Percentiles rank a stretch among this genome's conserved stretches.
Conservation (phyloP, 2,329 filamentous ascomycete species). For the Alternaria sp. region DNA sequence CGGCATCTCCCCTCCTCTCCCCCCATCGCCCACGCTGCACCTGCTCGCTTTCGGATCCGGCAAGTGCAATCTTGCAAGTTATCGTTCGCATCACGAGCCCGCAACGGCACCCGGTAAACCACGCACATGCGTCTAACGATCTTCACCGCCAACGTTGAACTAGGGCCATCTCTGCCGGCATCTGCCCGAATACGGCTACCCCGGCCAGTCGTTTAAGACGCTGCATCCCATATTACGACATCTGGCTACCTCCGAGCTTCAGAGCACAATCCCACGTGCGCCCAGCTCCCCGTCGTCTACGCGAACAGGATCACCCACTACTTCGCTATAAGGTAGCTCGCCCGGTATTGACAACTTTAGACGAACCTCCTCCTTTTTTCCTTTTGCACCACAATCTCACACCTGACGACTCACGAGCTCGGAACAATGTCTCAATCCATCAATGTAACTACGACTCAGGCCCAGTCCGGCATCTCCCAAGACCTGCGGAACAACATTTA, state of each 20-base stretch:
- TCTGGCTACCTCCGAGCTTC: conserved; percentile 1
- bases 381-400: neutral
- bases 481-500: conserved; percentile 52
- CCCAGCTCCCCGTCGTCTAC: conserved; percentile 4
- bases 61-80: conserved; percentile 24
- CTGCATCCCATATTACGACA: conserved; percentile 11
- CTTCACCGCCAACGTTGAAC: conserved; percentile 16
- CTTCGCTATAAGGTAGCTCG: conserved; percentile 9
- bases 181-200: conserved; percentile 13
- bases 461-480: conserved; percentile 51
- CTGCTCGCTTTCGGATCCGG: conserved; percentile 3
- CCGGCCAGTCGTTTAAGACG: conserved; percentile 7
- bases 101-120: conserved; percentile 3
- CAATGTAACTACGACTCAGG: conserved; percentile 42
- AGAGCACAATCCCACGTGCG: conserved; percentile 12
- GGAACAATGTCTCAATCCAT: conserved; percentile 19
- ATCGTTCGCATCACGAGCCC: conserved; percentile 4
- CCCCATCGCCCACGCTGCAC: neutral
- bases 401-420: neutral
- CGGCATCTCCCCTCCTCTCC: neutral
- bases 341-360: conserved; percentile 6
- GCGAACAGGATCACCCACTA: conserved; percentile 14
- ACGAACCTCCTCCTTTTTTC: neutral
- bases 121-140: conserved; percentile 14
- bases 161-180: conserved; percentile 4